Percentiles rank a stretch among this genome's conserved stretches.
phyloP scores from a whole-genome alignment of 768 basidiomycete species.

The Russula vinacea region DNA sequence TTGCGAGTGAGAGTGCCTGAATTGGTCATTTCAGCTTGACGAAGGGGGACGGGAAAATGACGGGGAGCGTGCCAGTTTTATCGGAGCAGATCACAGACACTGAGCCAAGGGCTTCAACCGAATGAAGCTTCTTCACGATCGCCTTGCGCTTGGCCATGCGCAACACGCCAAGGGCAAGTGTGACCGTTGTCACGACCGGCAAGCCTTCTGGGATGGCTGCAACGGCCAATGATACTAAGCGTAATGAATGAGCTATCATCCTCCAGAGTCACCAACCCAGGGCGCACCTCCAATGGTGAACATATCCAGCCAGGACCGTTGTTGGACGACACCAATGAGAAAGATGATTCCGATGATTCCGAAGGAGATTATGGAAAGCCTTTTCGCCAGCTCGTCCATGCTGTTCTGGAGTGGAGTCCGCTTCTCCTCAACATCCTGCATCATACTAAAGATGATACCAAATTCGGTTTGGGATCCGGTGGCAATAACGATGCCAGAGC shows the following conservation, averaged over 20 bases:
- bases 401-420: constrained; percentile 87
- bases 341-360: constrained; percentile 93
- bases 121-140: constrained; percentile 95
- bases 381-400: constrained; percentile 96
- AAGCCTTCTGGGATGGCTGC: constrained; percentile 97
- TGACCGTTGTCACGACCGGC: constrained; percentile 96
- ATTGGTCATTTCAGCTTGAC: background rate
- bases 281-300: constrained; percentile 93
- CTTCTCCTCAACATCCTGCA: constrained; percentile 93
- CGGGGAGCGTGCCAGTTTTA: constrained; percentile 71
- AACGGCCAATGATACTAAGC: constrained; percentile 89
- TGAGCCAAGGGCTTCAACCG: constrained; percentile 89
- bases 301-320: constrained; percentile 92
- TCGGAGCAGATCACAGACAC: constrained; percentile 98
- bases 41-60: background rate
- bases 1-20: constrained; percentile 89
- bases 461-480: constrained; percentile 88
- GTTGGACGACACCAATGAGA: constrained; percentile 82
- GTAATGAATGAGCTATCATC: constrained; percentile 19
- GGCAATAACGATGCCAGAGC: constrained; percentile 82
- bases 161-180: constrained; percentile 89
- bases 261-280: background rate
- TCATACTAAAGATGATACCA: constrained; percentile 95
- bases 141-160: constrained; percentile 94
- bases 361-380: constrained; percentile 86